phyloP scores from a whole-genome alignment of 1,284 basidiomycete species.

The Paramarasmius palmivorus region DNA sequence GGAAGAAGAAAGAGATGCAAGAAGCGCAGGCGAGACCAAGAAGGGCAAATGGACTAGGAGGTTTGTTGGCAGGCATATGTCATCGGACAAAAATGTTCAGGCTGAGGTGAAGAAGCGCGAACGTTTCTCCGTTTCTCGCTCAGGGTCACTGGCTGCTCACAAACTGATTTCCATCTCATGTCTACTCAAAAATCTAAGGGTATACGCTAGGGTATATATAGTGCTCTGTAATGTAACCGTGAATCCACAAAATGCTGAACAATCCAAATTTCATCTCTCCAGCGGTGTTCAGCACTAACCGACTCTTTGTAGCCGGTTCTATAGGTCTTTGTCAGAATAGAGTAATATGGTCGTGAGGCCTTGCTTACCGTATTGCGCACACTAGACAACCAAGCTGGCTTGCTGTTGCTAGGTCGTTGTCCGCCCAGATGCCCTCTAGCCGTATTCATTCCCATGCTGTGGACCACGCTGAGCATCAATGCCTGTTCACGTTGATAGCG shows the following conservation, averaged over 20 bases:
- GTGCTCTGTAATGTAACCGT: too few species aligned
- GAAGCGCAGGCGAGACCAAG: conserved; percentile 56
- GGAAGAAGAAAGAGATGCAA: conserved; percentile 54
- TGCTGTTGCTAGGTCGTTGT: conserved; percentile 6
- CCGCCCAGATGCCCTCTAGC: conserved; percentile 48
- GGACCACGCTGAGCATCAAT: conserved; percentile 77
- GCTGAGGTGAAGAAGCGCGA: neutral
- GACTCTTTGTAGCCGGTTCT: neutral
- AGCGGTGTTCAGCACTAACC: too few species aligned
- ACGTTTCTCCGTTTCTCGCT: neutral
- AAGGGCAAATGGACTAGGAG: conserved; percentile 66
- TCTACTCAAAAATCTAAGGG: neutral
- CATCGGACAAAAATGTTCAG: neutral
- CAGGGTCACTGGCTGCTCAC: neutral
- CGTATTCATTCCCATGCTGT: conserved; percentile 66
- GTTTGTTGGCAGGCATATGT: conserved; percentile 28
- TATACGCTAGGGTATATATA: too few species aligned
- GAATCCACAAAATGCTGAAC: too few species aligned
- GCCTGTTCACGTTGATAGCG: conserved; percentile 78
- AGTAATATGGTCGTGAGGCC: neutral
- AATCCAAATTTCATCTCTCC: too few species aligned
- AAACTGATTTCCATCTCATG: too few species aligned
- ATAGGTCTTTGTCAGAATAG: neutral
- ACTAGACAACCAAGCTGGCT: conserved; percentile 13
- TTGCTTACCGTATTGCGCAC: conserved; percentile 11